These are phyloP conservation scores for Tetradesmus obliquus DNA, from an alignment of 139 green algal genomes.

Conservation along the genomic window DNA sequence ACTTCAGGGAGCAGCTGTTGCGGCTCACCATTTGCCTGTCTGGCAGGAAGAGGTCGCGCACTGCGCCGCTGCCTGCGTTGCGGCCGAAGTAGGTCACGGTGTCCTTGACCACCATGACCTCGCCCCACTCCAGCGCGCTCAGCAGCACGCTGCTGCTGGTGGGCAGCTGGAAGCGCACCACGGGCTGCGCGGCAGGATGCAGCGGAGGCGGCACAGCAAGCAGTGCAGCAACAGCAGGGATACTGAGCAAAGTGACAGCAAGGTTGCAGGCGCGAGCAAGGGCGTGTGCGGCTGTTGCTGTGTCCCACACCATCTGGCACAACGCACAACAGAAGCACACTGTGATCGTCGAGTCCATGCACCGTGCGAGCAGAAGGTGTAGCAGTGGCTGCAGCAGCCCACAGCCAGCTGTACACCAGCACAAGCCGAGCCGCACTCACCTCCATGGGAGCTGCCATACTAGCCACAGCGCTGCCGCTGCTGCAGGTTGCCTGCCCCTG, in stretches of 20 bases:
- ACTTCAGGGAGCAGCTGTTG: too few relatives aligned
- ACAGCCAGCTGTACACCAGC: too few relatives aligned
- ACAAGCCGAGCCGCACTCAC: background rate
- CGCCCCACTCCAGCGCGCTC: slow-evolving; percentile 55
- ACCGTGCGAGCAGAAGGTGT: background rate
- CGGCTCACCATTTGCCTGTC: slow-evolving; percentile 29
- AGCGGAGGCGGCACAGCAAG: background rate
- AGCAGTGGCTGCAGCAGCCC: background rate
- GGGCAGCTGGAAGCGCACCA: slow-evolving; percentile 38
- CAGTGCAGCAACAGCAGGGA: background rate
- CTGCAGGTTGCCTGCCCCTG: background rate
- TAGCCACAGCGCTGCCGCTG: background rate
- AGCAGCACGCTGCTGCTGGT: slow-evolving; percentile 54
- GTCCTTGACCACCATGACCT: slow-evolving; percentile 62
- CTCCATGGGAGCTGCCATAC: background rate
- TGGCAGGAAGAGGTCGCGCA: slow-evolving; percentile 45
- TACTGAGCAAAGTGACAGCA: too few relatives aligned
- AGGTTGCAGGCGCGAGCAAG: background rate
- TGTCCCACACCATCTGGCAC: background rate
- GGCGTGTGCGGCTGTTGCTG: background rate
- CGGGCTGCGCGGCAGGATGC: background rate
- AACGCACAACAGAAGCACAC: too few relatives aligned
- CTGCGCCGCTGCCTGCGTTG: slow-evolving; percentile 14
- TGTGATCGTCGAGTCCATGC: too few relatives aligned
- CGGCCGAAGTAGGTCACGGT: slow-evolving; percentile 62